Conservation (phyloP, 2,329 filamentous ascomycete genomes). For the Aureobasidium subglaciale region DNA sequence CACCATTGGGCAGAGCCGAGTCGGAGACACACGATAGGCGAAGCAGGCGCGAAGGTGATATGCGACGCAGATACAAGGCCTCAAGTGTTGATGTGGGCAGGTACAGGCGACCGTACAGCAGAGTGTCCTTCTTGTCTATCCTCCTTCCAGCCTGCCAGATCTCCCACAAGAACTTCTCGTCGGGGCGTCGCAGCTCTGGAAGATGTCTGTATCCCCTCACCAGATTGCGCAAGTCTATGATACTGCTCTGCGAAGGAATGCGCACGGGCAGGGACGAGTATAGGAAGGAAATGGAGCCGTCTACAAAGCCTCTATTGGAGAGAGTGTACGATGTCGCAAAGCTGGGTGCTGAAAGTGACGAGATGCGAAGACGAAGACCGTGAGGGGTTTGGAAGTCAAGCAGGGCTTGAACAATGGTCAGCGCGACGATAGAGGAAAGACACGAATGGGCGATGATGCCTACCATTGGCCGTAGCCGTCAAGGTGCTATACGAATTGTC, state of each 20-base stretch:
- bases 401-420: constrained; percentile 51
- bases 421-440: background rate
- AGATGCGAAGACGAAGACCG: constrained; percentile 78
- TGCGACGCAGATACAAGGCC: constrained; percentile 71
- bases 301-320: constrained; percentile 81
- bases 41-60: constrained; percentile 71
- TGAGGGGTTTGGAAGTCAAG: constrained; percentile 82
- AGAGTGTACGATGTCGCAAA: constrained; percentile 93
- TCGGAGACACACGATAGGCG: constrained; percentile 74
- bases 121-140: constrained; percentile 47
- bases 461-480: constrained; percentile 76
- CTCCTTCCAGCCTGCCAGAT: constrained; percentile 46
- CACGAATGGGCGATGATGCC: constrained; percentile 20
- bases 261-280: constrained; percentile 79
- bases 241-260: constrained; percentile 61
- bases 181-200: constrained; percentile 53
- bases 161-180: constrained; percentile 47
- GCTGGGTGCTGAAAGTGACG: constrained; percentile 83
- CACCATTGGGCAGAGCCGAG: constrained; percentile 63
- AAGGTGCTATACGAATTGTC: constrained; percentile 88
- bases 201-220: constrained; percentile 78
- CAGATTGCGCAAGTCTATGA: constrained; percentile 68
- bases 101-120: constrained; percentile 73
- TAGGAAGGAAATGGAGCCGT: constrained; percentile 94
- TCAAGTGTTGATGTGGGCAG: constrained; percentile 80